phyloP scores from a whole-genome alignment of 192 early-diverging fungal genomes.

The Mycoemilia scoparia region DNA sequence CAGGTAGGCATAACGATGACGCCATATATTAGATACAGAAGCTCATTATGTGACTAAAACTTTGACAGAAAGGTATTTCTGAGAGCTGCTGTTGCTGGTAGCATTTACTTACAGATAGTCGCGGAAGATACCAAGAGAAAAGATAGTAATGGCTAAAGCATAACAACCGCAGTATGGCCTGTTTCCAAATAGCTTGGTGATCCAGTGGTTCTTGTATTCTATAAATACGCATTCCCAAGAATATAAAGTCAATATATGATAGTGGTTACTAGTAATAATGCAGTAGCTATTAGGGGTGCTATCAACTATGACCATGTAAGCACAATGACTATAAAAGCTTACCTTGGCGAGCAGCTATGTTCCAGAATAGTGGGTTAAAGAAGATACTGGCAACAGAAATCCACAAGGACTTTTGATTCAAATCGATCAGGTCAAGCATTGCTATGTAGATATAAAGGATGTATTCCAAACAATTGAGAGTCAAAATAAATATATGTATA shows the following conservation, averaged over 20 bases:
- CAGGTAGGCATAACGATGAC: not conserved
- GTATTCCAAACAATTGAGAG: no score
- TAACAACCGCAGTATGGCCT: conserved; percentile 60
- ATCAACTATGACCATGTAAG: not conserved
- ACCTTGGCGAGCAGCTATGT: conserved; percentile 64
- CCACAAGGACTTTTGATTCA: conserved; percentile 46
- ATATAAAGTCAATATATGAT: not conserved
- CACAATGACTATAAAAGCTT: conserved; percentile 35
- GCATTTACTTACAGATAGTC: no score
- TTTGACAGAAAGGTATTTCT: not conserved
- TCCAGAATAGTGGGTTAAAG: conserved; percentile 84
- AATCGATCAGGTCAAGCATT: conserved; percentile 32
- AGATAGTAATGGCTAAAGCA: conserved; percentile 61
- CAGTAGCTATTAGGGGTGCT: not conserved
- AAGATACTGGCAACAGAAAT: conserved; percentile 47
- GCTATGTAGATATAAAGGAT: no score
- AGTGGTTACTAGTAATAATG: not conserved
- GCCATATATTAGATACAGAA: not conserved
- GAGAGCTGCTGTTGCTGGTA: no score
- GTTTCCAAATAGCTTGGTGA: conserved; percentile 49
- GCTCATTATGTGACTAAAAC: not conserved
- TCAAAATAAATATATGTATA: no score
- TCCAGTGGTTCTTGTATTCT: conserved; percentile 58
- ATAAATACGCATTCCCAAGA: not conserved
- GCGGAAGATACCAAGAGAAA: conserved; percentile 59